Evolutionary conservation across 2,329 filamentous ascomycete genomes (phyloP), one percentile per base, ranked within the genome.

Genomic region (Clarireedia monteithiana): DNA sequence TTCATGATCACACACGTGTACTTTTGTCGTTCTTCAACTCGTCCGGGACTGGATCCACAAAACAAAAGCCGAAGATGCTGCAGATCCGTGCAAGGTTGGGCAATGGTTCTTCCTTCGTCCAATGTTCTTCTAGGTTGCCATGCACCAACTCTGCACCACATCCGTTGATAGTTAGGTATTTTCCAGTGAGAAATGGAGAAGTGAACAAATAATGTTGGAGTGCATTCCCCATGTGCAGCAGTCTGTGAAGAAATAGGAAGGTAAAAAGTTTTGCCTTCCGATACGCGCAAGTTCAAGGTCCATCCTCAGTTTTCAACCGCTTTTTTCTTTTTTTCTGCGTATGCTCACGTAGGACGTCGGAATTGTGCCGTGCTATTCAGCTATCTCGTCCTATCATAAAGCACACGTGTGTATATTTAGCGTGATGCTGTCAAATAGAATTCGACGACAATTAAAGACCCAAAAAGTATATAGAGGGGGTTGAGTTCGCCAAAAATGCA

Each of bases 341-440:
- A 38, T 12, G 24, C 27, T 53, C 20, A 10, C 39, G 44, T 48
- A n/a, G 10, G 10, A 12, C 51, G 2, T 44, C n/a, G 23, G 26
- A 47, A 10, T 14, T 26, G 44, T 7, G 44, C 23, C 20, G 42
- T 7, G 17, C n/a, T 26, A 14, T 24, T 47, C 24, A 24, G 14
- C 15, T 47, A 47, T 27, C 36, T 55, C 50, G 20, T 36, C 53
- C 53, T 55, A 50, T 55, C 53, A 55, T 20, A 2, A 7, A 24
- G 17, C 38, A 50, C 53, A 55, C 53, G 53, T 55, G 53, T 30
- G 42, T 55, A n/a, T 15, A 10, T 42, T 24, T 34, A 34, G 23
- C 42, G 15, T 20, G 12, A 26, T 50, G 38, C 20, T 44, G 38
- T 44, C 20, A 24, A 24, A 55, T 45, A 23, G 27, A 17, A 26